Base-by-base conservation (phyloP, 176 grass and related monocot genomes). In the Musa schizocarpa region DNA sequence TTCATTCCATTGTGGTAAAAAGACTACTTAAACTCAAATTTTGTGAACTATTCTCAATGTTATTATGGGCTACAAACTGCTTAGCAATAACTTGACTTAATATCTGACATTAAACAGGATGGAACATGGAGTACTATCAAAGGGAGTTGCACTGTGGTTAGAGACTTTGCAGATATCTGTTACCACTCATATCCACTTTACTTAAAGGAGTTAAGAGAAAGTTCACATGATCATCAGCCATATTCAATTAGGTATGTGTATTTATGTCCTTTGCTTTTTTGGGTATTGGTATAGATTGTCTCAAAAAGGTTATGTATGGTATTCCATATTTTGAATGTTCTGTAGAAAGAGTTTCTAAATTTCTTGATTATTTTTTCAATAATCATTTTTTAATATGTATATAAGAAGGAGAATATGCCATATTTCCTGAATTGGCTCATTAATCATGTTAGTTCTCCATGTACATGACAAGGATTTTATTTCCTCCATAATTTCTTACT, bases 71-170 rank as follows among this genome's bases (percentile, higher is more conserved):
- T 27, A 25, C 22, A 61, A 49, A 59, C 12, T 26, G 26, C n/a
- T 17, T 16, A 65, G 29, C 19, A 19, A 10, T 77, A 53, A 19
- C 34, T 64, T 65, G 11, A 11, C 9, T 75, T 16, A 55, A 55
- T 63, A 54, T 79, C 69, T 62, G 66, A 53, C 19, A 77, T 72
- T 67, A 54, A 49, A 50, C 79, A 96, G 93, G 93, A 96, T 72
- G 93, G 93, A 74, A 96, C 93, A 81, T 92, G 93, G 93, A 87
- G 87, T 29, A 92, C 93, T 51, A 96, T 96, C 53, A 92, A 86
- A 80, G 93, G 93, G 43, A 96, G 93, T 72, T 96, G 89, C 69
- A 96, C 93, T 29, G 93, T 96, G 62, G 93, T 90, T 3, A 90
- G 93, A 75, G 93, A 96, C 78, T 96, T 96, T 50, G 90, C 83